Percentiles rank a stretch among this genome's conserved stretches.
These are phyloP conservation scores for Chaetomium sp. DNA, from an alignment of 2,329 filamentous ascomycete genomes.

Conservation along the genomic window DNA sequence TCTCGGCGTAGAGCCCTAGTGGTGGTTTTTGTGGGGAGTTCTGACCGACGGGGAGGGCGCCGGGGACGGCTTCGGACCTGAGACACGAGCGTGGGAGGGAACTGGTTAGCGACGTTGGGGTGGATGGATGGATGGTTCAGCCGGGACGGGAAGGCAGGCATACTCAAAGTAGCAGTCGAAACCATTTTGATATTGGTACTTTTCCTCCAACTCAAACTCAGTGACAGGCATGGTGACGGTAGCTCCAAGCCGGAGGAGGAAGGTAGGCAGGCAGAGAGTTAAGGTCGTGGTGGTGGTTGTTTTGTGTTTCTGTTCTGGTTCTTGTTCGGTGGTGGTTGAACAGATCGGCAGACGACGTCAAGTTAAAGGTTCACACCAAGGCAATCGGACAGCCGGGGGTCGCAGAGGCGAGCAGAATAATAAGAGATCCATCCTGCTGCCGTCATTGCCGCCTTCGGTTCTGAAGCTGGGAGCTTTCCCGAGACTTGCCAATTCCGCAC, in stretches of 20 bases:
- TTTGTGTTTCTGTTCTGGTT: background rate
- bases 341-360: constrained; percentile 1
- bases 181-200: constrained; percentile 77
- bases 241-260: background rate
- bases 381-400: background rate
- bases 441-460: constrained; percentile 18
- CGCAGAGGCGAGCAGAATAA: background rate
- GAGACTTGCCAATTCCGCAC: constrained; percentile 30
- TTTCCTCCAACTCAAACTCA: constrained; percentile 51
- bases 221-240: constrained; percentile 52
- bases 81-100: background rate
- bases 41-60: constrained; percentile 71
- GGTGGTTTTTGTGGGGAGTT: constrained; percentile 84
- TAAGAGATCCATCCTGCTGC: constrained; percentile 19
- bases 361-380: background rate
- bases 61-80: constrained; percentile 75
- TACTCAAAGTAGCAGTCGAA: constrained; percentile 79
- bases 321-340: background rate
- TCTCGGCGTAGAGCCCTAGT: constrained; percentile 80
- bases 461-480: constrained; percentile 2
- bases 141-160: constrained; percentile 36
- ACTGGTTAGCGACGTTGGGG: background rate
- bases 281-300: no score
- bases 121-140: background rate
- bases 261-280: no score